These are phyloP conservation scores for Auriscalpium microsporum DNA, from an alignment of 768 basidiomycete species.

Conservation along the genomic window DNA sequence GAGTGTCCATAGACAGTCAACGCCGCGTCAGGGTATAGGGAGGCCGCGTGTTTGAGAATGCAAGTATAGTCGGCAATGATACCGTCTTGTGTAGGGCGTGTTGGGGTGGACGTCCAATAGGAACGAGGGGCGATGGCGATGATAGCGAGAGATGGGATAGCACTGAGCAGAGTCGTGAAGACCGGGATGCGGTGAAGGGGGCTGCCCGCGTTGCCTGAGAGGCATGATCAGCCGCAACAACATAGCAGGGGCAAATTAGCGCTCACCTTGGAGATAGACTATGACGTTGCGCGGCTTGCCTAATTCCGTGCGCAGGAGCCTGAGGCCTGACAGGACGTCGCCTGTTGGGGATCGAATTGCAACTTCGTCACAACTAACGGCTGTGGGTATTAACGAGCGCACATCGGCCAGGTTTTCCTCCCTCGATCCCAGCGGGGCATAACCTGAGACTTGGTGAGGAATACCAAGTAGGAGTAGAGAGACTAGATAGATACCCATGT, in stretches of 20 bases:
- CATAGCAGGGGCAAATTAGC: too few species aligned
- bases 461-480: not conserved
- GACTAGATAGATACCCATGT: constrained; percentile 29
- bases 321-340: constrained; percentile 20
- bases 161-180: constrained; percentile 27
- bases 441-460: constrained; percentile 19
- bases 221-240: not conserved
- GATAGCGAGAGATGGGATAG: constrained; percentile 17
- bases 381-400: constrained; percentile 15
- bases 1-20: constrained; percentile 41
- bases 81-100: constrained; percentile 30
- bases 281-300: constrained; percentile 17
- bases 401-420: constrained; percentile 23
- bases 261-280: constrained; percentile 30
- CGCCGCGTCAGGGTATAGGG: constrained; percentile 24
- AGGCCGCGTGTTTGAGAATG: constrained; percentile 24
- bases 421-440: constrained; percentile 33
- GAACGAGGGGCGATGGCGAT: constrained; percentile 40
- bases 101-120: constrained; percentile 38
- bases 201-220: constrained; percentile 41
- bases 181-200: constrained; percentile 37
- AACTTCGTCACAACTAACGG: constrained; percentile 23
- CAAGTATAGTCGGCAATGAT: constrained; percentile 33
- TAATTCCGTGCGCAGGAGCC: constrained; percentile 10
- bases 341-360: constrained; percentile 12